phyloP scores from a whole-genome alignment of 108 stramenopile species.

The Nitzschia sp. region DNA sequence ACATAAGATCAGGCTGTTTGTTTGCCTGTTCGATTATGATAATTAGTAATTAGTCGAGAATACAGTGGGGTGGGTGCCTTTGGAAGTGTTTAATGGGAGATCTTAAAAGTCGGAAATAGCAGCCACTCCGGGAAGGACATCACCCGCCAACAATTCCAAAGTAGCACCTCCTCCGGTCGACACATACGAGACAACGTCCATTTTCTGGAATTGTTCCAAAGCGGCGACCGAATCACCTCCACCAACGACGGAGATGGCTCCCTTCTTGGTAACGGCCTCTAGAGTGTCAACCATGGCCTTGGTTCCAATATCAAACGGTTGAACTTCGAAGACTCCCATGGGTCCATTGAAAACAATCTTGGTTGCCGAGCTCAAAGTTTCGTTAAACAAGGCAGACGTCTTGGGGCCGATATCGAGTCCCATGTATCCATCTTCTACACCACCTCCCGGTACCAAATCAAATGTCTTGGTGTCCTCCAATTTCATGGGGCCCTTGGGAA shows the following conservation, averaged over 20 bases:
- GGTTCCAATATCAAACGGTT: conserved; percentile 87
- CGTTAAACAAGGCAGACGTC: conserved; percentile 62
- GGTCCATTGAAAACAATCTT: conserved; percentile 96
- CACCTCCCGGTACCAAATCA: conserved; percentile 51
- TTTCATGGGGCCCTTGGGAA: conserved; percentile 49
- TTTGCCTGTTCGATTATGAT: too few relatives aligned
- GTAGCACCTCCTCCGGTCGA: conserved; percentile 94
- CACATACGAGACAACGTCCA: conserved; percentile 86
- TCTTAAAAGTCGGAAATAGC: conserved; percentile 64
- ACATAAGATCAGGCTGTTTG: too few relatives aligned
- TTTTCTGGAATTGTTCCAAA: conserved; percentile 76
- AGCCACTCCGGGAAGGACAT: conserved; percentile 91
- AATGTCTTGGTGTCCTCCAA: conserved; percentile 65
- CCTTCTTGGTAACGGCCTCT: conserved; percentile 83
- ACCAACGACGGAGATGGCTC: conserved; percentile 90
- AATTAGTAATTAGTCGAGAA: too few relatives aligned
- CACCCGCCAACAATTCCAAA: conserved; percentile 93
- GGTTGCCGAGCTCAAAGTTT: conserved; percentile 57
- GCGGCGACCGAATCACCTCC: conserved; percentile 98
- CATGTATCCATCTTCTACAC: conserved; percentile 95
- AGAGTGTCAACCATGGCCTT: conserved; percentile 84
- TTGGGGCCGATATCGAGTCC: conserved; percentile 96
- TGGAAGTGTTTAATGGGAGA: too few relatives aligned
- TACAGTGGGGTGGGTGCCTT: too few relatives aligned
- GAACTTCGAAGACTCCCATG: conserved; percentile 96